These are phyloP conservation scores for Epichloe elymi DNA, from an alignment of 2,329 filamentous ascomycete genomes.

Conservation along the genomic window DNA sequence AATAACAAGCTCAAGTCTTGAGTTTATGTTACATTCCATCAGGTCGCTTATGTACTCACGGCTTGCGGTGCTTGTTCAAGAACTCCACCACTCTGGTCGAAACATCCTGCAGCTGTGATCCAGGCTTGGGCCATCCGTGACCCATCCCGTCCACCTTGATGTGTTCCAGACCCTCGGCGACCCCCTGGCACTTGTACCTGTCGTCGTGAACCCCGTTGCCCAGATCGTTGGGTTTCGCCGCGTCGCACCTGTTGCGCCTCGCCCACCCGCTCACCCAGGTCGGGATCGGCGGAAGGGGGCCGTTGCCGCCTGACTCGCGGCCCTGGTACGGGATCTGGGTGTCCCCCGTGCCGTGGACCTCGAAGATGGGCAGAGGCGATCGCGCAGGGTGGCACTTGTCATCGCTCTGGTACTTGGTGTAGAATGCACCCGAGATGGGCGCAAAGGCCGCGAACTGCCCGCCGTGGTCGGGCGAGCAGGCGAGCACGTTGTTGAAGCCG, in stretches of 20 bases:
- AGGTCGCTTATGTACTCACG: no score
- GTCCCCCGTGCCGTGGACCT: slow-evolving; percentile 37
- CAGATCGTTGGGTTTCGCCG: slow-evolving; percentile 1
- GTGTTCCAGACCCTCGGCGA: slow-evolving; percentile 8
- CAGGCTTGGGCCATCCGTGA: slow-evolving; percentile 8
- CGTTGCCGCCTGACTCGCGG: slow-evolving; percentile 22
- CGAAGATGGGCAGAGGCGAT: slow-evolving; percentile 33
- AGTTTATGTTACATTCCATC: no score
- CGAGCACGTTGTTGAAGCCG: slow-evolving; percentile 28
- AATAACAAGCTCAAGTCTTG: no score
- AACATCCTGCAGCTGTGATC: slow-evolving; percentile 2
- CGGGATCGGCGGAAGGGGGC: slow-evolving; percentile 30
- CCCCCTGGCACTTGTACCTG: slow-evolving; percentile 8
- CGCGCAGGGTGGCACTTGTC: slow-evolving; percentile 20
- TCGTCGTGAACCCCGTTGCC: slow-evolving; percentile 7
- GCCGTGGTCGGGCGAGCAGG: slow-evolving; percentile 24
- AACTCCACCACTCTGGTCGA: slow-evolving; percentile 6
- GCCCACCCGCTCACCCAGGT: slow-evolving; percentile 27
- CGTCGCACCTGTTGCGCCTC: slow-evolving; percentile 10
- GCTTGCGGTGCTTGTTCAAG: slow-evolving; percentile 4
- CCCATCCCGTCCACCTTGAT: slow-evolving; percentile 9
- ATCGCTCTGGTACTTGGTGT: slow-evolving; percentile 20
- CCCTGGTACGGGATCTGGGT: slow-evolving; percentile 31
- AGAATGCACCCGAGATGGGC: slow-evolving; percentile 27
- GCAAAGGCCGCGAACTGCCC: slow-evolving; percentile 28